Evolutionary conservation across 345 rosid genomes (phyloP), one percentile per base, ranked within the genome.

Genomic region (Citropsis articulata): DNA sequence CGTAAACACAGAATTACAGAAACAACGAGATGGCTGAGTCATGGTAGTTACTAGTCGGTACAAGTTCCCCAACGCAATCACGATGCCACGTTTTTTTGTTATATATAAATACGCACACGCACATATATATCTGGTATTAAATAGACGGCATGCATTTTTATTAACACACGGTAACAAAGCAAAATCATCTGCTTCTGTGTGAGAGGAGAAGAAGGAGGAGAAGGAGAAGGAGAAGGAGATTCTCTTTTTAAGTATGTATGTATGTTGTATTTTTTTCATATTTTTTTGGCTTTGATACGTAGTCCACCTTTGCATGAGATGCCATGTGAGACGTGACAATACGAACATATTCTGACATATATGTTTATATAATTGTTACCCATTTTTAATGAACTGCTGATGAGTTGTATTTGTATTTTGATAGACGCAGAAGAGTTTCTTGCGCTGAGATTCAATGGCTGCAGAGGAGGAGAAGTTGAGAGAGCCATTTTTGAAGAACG

Each of bases 401-500:
- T 24, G 24, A 1, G 40, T 22, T 27, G 16, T 16, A 53, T 53
- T 25, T 35, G 31, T 35, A 35, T 78, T 71, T 70, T 9, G 57
- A 18, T 33, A 36, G 56, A 33, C 27, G 74, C 66, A 57, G 75
- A 50, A 2, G 3, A 25, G 62, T 56, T 27, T 65, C 33, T 73
- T 69, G 72, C 75, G 85, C 74, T 71, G 48, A 24, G 33, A n/a
- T 30, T 38, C 42, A 64, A 86, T 80, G 90, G 86, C 66, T 33
- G 57, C 57, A 6, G 78, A 81, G 72, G 87, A 89, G 69, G 77
- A 77, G 74, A 85, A 91, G 76, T 79, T 45, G 6, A 63, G 33
- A 50, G 89, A 84, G 84, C 57, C 91, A 31, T 59, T 91, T 78
- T 82, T 96, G 80, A 84, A 86, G 85, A 88, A 88, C 79, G 83